Evolutionary conservation across 2,329 filamentous ascomycete genomes (phyloP).

Genomic region (Metarhizium rileyi): DNA sequence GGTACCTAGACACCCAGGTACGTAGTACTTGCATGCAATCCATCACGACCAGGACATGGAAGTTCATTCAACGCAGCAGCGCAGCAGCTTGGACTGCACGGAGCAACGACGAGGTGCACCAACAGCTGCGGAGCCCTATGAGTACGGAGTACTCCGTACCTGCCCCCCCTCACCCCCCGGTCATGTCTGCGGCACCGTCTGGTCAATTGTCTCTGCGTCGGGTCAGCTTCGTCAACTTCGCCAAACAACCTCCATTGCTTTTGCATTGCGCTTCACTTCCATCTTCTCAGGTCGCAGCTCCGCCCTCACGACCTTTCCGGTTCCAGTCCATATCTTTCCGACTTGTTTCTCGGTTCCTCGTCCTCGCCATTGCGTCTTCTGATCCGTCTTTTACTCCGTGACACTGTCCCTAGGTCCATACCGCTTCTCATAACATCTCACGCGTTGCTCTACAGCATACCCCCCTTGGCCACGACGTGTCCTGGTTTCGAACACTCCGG

Average conservation of each 20-base stretch:
- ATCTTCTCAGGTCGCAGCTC: background rate
- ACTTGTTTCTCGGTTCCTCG: background rate
- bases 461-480: background rate
- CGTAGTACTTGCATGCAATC: too few relatives aligned
- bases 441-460: background rate
- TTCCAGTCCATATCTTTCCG: background rate
- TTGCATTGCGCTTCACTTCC: background rate
- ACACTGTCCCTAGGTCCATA: background rate
- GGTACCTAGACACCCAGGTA: too few relatives aligned
- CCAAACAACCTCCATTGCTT: background rate
- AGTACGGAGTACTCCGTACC: too few relatives aligned
- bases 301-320: background rate
- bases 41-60: too few relatives aligned
- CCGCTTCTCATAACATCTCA: background rate
- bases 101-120: too few relatives aligned
- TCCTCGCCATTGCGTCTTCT: background rate
- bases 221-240: background rate
- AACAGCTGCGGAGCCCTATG: too few relatives aligned
- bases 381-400: background rate
- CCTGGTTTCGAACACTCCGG: background rate
- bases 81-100: too few relatives aligned
- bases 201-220: background rate
- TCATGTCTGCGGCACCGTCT: background rate
- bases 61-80: too few relatives aligned
- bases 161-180: background rate